A percentile compares a stretch with the other conserved stretches of the same genome.
Evolutionary conservation across 2,329 filamentous ascomycete species (phyloP).

Genomic region (Aureobasidium sp.): DNA sequence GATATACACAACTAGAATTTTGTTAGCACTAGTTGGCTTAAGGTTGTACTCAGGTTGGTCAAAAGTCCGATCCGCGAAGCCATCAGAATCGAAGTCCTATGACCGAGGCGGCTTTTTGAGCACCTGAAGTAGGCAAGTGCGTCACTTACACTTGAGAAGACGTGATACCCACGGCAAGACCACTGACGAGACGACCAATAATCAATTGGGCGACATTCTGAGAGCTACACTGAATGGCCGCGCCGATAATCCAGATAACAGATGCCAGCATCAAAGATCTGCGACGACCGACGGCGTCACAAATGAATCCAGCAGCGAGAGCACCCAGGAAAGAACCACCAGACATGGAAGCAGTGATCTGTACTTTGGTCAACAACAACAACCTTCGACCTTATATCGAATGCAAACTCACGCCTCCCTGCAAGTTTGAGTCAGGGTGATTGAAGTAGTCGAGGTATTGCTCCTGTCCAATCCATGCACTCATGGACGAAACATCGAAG

Average conservation of each 20-base stretch:
- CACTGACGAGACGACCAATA: conserved; percentile 72
- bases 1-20: conserved; percentile 61
- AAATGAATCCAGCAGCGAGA: conserved; percentile 40
- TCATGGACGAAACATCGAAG: conserved; percentile 53
- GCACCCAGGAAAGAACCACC: conserved; percentile 44
- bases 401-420: conserved; percentile 26
- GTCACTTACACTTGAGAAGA: conserved; percentile 67
- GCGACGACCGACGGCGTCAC: conserved; percentile 39
- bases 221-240: conserved; percentile 29
- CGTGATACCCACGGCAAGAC: conserved; percentile 78
- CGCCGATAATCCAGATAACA: conserved; percentile 42
- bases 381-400: background rate
- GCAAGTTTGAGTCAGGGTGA: conserved; percentile 26
- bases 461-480: conserved; percentile 43
- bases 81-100: background rate
- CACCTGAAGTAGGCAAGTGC: background rate
- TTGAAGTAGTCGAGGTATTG: conserved; percentile 40
- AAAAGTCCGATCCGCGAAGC: background rate
- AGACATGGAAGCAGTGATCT: conserved; percentile 43
- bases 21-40: background rate
- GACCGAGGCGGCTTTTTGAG: background rate
- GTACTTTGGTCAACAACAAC: background rate
- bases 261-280: conserved; percentile 39
- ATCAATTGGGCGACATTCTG: conserved; percentile 39
- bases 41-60: background rate